Evolutionary conservation across 345 rosid species (phyloP).

Genomic region (Ricinus communis): DNA sequence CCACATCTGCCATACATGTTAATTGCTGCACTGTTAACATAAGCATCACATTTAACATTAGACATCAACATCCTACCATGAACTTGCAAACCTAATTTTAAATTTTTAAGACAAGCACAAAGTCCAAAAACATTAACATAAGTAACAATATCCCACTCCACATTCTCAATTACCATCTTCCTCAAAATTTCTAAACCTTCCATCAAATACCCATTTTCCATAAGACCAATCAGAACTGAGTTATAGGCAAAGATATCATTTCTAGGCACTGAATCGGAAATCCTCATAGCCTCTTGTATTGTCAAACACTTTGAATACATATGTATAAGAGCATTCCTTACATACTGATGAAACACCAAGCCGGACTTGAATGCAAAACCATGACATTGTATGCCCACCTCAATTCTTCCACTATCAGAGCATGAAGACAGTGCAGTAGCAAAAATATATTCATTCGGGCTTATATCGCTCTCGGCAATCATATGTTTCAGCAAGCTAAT

Average conservation of each 20-base stretch:
- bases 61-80: conserved; percentile 51
- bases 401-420: conserved; percentile 36
- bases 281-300: conserved; percentile 40
- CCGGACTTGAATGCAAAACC: conserved; percentile 62
- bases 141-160: conserved; percentile 55
- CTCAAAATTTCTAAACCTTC: conserved; percentile 55
- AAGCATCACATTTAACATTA: conserved; percentile 37
- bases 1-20: conserved; percentile 87
- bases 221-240: conserved; percentile 58
- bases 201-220: conserved; percentile 44
- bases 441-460: conserved; percentile 63
- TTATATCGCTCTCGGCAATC: conserved; percentile 33
- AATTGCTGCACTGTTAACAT: conserved; percentile 48
- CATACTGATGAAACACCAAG: conserved; percentile 57
- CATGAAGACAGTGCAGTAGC: conserved; percentile 61
- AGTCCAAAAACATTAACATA: conserved; percentile 54
- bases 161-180: conserved; percentile 36
- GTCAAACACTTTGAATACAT: conserved; percentile 51
- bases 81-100: conserved; percentile 57
- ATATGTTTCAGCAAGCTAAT: conserved; percentile 53
- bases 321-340: conserved; percentile 52
- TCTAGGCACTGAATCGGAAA: conserved; percentile 42
- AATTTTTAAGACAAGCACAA: conserved; percentile 49
- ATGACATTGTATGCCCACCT: conserved; percentile 70
- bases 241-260: conserved; percentile 51